phyloP scores from a whole-genome alignment of 140 eudicot genomes.

The Flaveria floridana region DNA sequence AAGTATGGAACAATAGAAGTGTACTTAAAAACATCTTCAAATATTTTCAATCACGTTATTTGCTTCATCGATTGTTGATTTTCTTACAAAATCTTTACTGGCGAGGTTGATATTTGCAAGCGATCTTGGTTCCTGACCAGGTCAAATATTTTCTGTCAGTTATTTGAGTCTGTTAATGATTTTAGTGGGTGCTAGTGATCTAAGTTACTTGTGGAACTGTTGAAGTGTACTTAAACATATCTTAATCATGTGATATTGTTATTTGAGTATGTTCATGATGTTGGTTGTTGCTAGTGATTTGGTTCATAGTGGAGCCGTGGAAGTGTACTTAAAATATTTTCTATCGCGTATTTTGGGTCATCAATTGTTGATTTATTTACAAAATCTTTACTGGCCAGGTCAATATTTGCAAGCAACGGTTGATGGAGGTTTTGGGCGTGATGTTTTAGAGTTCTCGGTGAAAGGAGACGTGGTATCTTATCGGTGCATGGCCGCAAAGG shows the following conservation, averaged over 20 bases:
- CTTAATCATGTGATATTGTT: no score
- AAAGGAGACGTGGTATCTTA: conserved; percentile 80
- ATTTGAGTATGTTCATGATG: conserved; percentile 4
- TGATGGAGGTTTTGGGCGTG: conserved; percentile 92
- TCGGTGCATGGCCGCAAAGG: conserved; percentile 90
- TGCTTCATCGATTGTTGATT: no score
- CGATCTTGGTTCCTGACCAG: no score
- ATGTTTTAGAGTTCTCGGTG: conserved; percentile 72
- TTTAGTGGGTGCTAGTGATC: not conserved
- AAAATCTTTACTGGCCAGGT: conserved; percentile 39
- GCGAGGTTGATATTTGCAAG: no score
- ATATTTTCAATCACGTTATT: no score
- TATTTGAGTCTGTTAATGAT: not conserved
- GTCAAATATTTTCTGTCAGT: no score
- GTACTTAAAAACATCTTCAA: no score
- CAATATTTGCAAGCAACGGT: conserved; percentile 74
- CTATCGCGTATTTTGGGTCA: not conserved
- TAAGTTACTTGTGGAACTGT: not conserved
- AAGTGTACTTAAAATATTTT: not conserved
- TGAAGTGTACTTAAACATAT: not conserved
- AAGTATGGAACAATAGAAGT: no score
- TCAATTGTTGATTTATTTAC: conserved; percentile 14
- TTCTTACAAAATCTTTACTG: no score
- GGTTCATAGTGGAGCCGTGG: not conserved
- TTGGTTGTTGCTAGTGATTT: conserved; percentile 5